A percentile compares a stretch with the other conserved stretches of the same genome.
These are phyloP conservation scores for Verticillium alfalfae DNA, from an alignment of 2,329 filamentous ascomycete genomes.

Conservation along the genomic window DNA sequence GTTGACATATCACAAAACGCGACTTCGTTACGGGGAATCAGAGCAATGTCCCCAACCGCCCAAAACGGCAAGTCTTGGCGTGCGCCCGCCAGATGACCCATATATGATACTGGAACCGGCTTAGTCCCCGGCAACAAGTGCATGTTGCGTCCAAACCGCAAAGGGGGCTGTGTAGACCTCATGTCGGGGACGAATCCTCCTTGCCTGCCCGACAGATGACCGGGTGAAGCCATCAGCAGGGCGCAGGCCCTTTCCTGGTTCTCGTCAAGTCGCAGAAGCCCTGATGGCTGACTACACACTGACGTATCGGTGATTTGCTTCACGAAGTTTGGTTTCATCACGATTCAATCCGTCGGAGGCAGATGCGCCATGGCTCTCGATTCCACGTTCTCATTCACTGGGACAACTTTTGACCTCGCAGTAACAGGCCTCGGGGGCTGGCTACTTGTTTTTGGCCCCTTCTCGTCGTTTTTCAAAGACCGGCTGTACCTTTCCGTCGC, in stretches of 20 bases:
- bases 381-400: not conserved
- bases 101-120: not conserved
- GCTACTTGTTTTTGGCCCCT: conserved; percentile 82
- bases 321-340: not conserved
- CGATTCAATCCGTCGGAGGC: not conserved
- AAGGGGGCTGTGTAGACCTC: not conserved
- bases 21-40: not conserved
- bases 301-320: not conserved
- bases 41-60: not conserved
- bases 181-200: not conserved
- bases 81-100: not conserved
- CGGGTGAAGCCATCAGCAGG: not conserved
- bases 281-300: not conserved
- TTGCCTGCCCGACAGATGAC: not conserved
- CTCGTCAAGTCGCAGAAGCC: not conserved
- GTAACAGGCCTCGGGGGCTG: conserved; percentile 79
- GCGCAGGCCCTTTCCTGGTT: too few relatives aligned
- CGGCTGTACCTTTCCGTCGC: conserved; percentile 88
- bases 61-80: not conserved
- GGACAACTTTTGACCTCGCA: conserved; percentile 68
- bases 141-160: not conserved
- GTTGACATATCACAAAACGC: not conserved
- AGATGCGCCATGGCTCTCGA: not conserved
- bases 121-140: not conserved
- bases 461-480: conserved; percentile 87